Evolutionary conservation across 345 rosid species (phyloP).

Genomic region (Salix udensis): DNA sequence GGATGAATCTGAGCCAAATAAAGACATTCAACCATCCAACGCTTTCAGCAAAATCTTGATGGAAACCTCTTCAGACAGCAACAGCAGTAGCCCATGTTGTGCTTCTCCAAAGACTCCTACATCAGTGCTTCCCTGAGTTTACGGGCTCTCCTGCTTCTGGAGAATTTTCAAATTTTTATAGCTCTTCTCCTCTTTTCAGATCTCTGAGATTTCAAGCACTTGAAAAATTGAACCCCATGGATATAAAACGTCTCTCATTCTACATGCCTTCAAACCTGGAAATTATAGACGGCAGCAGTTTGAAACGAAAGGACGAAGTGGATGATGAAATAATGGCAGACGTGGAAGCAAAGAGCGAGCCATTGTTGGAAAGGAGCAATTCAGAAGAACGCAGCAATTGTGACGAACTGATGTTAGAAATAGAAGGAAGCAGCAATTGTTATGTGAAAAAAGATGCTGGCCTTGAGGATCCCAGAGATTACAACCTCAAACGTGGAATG

Average conservation of each 20-base stretch:
- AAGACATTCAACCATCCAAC: conserved; percentile 24
- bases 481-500: neutral
- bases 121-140: conserved; percentile 44
- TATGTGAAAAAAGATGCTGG: conserved; percentile 16
- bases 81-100: conserved; percentile 26
- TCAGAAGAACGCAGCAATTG: neutral
- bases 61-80: conserved; percentile 40
- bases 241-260: conserved; percentile 52
- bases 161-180: conserved; percentile 16
- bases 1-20: conserved; percentile 54
- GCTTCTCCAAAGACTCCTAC: conserved; percentile 51
- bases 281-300: conserved; percentile 15
- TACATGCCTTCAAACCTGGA: conserved; percentile 42
- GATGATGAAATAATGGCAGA: conserved; percentile 23
- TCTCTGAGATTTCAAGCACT: conserved; percentile 60
- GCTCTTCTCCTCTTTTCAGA: conserved; percentile 33
- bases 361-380: neutral
- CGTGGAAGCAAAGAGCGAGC: conserved; percentile 15
- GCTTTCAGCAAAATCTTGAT: conserved; percentile 24
- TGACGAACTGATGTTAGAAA: neutral
- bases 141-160: conserved; percentile 3
- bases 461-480: conserved; percentile 10
- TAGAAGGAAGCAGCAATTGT: conserved; percentile 1
- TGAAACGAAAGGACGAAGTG: conserved; percentile 20
- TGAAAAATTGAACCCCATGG: conserved; percentile 68